Evolutionary conservation across 2,329 filamentous ascomycete species (phyloP).

Genomic region (Proliferodiscus dingleyae): DNA sequence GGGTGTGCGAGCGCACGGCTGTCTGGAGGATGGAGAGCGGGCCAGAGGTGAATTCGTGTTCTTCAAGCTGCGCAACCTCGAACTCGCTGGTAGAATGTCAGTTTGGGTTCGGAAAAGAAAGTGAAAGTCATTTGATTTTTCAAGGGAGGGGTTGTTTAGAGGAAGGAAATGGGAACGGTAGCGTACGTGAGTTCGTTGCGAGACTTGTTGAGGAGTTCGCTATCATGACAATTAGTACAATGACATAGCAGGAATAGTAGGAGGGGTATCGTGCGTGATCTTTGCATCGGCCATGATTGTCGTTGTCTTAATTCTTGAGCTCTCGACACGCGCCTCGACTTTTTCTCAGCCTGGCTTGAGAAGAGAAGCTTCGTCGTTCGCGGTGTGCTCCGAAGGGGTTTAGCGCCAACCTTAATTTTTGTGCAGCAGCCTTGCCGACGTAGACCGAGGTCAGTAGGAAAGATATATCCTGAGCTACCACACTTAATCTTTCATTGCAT

Average conservation of each 20-base stretch:
- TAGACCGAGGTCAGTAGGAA: constrained; percentile 14
- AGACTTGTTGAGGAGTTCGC: constrained; percentile 84
- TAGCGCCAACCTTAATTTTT: constrained; percentile 21
- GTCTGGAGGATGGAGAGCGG: constrained; percentile 94
- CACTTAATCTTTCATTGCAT: constrained; percentile 18
- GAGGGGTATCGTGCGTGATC: constrained; percentile 53
- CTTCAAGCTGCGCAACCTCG: constrained; percentile 76
- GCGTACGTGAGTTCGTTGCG: constrained; percentile 87
- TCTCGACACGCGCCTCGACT: constrained; percentile 13
- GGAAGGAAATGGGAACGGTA: constrained; percentile 13
- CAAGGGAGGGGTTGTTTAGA: constrained; percentile 8
- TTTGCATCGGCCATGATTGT: constrained; percentile 62
- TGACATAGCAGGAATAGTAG: neutral
- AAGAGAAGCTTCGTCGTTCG: constrained; percentile 17
- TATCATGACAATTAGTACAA: constrained; percentile 35
- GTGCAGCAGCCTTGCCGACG: constrained; percentile 6
- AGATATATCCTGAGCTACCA: constrained; percentile 9
- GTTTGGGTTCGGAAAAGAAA: constrained; percentile 18
- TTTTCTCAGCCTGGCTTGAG: constrained; percentile 5
- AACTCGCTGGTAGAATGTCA: constrained; percentile 61
- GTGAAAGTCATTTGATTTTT: too few species aligned
- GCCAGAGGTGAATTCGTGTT: constrained; percentile 74
- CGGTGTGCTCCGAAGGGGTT: constrained; percentile 15
- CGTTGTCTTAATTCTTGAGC: constrained; percentile 17
- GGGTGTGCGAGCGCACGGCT: constrained; percentile 87